Percentiles rank a stretch among this genome's conserved stretches.
phyloP scores from a whole-genome alignment of 2,329 filamentous ascomycete genomes.

The Neonectria faginata region DNA sequence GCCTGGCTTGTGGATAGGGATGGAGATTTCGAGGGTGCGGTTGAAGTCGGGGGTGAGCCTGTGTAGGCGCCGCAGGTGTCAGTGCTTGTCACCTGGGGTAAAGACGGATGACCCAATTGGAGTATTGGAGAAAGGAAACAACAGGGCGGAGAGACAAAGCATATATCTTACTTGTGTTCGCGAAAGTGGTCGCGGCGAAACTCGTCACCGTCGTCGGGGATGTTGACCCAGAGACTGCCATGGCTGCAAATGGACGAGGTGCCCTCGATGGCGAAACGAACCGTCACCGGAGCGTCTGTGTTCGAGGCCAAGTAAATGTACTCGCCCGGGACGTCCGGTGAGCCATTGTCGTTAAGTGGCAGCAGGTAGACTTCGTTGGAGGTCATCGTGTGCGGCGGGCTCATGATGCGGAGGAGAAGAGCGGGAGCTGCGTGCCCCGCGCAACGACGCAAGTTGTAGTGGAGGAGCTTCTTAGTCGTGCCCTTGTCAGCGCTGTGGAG shows the following conservation, averaged over 20 bases:
- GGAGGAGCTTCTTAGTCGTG: slow-evolving; percentile 35
- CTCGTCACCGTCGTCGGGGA: slow-evolving; percentile 79
- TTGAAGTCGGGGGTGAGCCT: slow-evolving; percentile 95
- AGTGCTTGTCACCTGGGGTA: slow-evolving; percentile 10
- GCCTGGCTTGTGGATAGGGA: slow-evolving; percentile 84
- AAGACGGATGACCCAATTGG: slow-evolving; percentile 21
- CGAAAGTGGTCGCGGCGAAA: slow-evolving; percentile 85
- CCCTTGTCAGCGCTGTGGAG: slow-evolving; percentile 38
- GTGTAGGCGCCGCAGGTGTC: slow-evolving; percentile 23
- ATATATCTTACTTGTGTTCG: slow-evolving; percentile 81
- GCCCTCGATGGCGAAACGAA: slow-evolving; percentile 93
- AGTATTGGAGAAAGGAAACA: not conserved
- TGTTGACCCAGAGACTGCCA: slow-evolving; percentile 96
- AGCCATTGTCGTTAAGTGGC: slow-evolving; percentile 91
- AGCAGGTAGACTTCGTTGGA: slow-evolving; percentile 85
- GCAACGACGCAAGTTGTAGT: slow-evolving; percentile 33
- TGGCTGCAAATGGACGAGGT: slow-evolving; percentile 95
- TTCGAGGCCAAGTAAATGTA: slow-evolving; percentile 91
- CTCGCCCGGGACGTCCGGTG: slow-evolving; percentile 86
- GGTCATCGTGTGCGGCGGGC: slow-evolving; percentile 68
- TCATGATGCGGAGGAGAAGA: slow-evolving; percentile 60
- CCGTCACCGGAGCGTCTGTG: slow-evolving; percentile 78
- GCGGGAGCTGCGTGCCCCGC: slow-evolving; percentile 46
- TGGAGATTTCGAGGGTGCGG: slow-evolving; percentile 87
- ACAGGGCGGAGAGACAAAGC: not conserved